phyloP scores from a whole-genome alignment of 2,329 filamentous ascomycete species.

The Ramichloridium luteum region DNA sequence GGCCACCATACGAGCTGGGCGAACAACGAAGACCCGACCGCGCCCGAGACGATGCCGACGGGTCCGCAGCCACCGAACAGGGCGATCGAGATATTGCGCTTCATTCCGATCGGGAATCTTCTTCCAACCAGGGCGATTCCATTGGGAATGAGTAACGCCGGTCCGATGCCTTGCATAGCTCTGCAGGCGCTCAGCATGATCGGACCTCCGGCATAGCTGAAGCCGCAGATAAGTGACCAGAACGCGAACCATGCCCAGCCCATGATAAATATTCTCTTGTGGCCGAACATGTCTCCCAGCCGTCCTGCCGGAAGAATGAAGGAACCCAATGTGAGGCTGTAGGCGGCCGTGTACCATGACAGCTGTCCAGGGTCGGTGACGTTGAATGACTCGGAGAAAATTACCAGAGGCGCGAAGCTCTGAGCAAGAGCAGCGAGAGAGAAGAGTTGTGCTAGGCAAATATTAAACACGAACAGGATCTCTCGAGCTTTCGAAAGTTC shows the following conservation, averaged over 20 bases:
- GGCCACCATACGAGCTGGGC: conserved; percentile 22
- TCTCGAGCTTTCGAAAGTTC: no score
- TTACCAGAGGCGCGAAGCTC: no score
- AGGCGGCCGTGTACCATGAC: conserved; percentile 33
- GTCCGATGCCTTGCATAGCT: conserved; percentile 29
- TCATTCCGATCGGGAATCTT: conserved; percentile 21
- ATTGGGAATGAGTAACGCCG: conserved; percentile 26
- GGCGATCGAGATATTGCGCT: conserved; percentile 26
- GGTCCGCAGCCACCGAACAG: conserved; percentile 26
- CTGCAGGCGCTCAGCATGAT: conserved; percentile 25
- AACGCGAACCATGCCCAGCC: conserved; percentile 28
- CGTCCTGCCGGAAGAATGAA: conserved; percentile 33
- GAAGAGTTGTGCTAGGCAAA: no score
- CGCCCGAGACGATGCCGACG: conserved; percentile 13
- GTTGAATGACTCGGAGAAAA: conserved; percentile 32
- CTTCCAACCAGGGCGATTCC: conserved; percentile 26
- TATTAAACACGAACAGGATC: no score
- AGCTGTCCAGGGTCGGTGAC: conserved; percentile 29
- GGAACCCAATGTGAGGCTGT: conserved; percentile 30
- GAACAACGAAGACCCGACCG: conserved; percentile 23
- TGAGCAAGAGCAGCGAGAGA: no score
- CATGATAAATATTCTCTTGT: conserved; percentile 28
- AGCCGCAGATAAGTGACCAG: conserved; percentile 28
- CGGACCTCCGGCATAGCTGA: conserved; percentile 24
- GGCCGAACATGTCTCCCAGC: conserved; percentile 31